A percentile compares a stretch with the other conserved stretches of the same genome.
Conservation (phyloP, 371 early-diverging fungal species). For the Entomophthora muscae region DNA sequence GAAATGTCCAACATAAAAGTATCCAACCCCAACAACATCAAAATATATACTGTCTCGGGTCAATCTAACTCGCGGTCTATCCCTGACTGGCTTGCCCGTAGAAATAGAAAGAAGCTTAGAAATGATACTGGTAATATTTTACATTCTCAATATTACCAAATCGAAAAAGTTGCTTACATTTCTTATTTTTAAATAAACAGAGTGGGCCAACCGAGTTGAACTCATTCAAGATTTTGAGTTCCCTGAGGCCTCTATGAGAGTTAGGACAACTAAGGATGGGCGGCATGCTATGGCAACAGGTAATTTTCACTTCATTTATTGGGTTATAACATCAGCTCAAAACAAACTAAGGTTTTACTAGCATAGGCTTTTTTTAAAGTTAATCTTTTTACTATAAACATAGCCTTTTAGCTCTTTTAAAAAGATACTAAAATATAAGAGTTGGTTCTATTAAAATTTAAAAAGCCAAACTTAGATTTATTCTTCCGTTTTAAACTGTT, state of each 20-base stretch:
- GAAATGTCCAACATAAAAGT: conserved; percentile 21
- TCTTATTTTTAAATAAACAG: conserved; percentile 18
- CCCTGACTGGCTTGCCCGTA: conserved; percentile 86
- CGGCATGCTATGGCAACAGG: conserved; percentile 85
- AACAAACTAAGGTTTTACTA: too few relatives aligned
- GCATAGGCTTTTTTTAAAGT: too few relatives aligned
- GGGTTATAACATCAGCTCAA: too few relatives aligned
- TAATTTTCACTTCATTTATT: conserved; percentile 8
- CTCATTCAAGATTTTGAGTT: conserved; percentile 96
- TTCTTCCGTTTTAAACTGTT: too few relatives aligned
- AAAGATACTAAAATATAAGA: too few relatives aligned
- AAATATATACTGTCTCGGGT: conserved; percentile 84
- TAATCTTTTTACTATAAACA: too few relatives aligned
- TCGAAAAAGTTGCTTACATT: background rate
- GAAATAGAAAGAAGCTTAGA: conserved; percentile 65
- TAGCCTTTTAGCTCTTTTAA: too few relatives aligned
- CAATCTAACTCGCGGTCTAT: conserved; percentile 59
- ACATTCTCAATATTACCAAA: background rate
- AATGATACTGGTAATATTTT: conserved; percentile 56
- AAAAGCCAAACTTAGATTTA: too few relatives aligned
- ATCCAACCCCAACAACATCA: conserved; percentile 68
- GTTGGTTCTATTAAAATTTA: too few relatives aligned
- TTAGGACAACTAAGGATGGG: conserved; percentile 76
- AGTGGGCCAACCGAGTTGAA: conserved; percentile 77
- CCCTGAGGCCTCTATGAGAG: conserved; percentile 81